A percentile compares a stretch with the other conserved stretches of the same genome.
Conservation (phyloP, 768 basidiomycete species). For the Termitomyces sp. region DNA sequence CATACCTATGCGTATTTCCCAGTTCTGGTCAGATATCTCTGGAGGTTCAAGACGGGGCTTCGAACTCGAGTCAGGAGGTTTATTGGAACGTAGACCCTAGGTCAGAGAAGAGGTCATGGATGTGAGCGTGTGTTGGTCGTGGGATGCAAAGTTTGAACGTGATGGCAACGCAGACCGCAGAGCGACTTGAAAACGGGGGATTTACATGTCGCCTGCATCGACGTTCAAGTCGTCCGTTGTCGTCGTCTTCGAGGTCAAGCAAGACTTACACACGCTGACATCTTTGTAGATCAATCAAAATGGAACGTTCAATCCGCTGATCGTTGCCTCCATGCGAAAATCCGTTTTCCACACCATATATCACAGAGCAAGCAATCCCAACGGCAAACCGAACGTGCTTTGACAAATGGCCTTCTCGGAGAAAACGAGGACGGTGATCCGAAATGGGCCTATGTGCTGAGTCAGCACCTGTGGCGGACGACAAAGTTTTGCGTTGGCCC, state of each 20-base stretch:
- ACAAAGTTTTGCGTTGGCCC: no score
- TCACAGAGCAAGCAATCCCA: no score
- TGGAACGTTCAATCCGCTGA: no score
- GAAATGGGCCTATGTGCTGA: no score
- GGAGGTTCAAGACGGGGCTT: conserved; percentile 7
- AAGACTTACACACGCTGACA: not conserved
- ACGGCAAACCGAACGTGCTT: no score
- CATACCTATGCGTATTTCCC: conserved; percentile 73
- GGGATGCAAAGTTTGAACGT: not conserved
- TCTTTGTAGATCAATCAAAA: no score
- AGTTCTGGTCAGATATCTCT: conserved; percentile 63
- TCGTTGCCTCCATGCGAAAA: no score
- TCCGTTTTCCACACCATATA: no score
- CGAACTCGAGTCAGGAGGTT: conserved; percentile 29
- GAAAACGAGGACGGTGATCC: no score
- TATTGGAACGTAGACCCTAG: conserved; percentile 29
- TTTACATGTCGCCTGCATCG: conserved; percentile 7
- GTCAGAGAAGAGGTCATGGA: conserved; percentile 5
- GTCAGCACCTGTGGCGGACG: no score
- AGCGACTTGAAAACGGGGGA: not conserved
- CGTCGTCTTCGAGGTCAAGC: not conserved
- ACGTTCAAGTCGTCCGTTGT: not conserved
- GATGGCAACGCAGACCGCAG: not conserved
- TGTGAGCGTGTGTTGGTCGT: not conserved
- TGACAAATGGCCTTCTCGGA: no score